A percentile compares a stretch with the other conserved stretches of the same genome.
Conservation (phyloP, 306 rosid species). For the Vigna radiata region DNA sequence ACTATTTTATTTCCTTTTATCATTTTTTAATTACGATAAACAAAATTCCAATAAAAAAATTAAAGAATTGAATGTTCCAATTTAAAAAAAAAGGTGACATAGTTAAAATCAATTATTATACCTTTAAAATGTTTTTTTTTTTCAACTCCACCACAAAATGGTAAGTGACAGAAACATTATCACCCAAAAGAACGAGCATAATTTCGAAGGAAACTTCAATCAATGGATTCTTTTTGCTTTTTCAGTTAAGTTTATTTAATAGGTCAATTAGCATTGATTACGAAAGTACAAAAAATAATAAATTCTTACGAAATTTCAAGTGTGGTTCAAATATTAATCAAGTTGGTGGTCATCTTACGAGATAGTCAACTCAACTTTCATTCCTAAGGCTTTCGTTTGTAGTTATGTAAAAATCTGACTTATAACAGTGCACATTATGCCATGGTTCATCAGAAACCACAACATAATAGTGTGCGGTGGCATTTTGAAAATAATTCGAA, state of each 20-base stretch:
- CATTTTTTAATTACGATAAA: too few relatives aligned
- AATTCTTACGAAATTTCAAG: background rate
- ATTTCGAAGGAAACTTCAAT: background rate
- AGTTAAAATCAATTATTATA: too few relatives aligned
- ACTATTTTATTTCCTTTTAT: too few relatives aligned
- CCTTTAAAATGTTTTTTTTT: background rate
- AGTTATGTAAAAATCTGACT: too few relatives aligned
- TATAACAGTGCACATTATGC: too few relatives aligned
- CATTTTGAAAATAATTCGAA: too few relatives aligned
- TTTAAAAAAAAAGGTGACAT: too few relatives aligned
- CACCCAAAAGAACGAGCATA: background rate
- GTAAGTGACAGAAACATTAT: background rate
- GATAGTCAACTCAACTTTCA: conserved; percentile 2
- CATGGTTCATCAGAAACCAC: too few relatives aligned
- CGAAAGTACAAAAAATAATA: background rate
- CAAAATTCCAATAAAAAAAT: too few relatives aligned
- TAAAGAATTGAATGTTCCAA: too few relatives aligned
- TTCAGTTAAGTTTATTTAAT: background rate
- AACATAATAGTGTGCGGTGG: too few relatives aligned
- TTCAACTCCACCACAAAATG: background rate
- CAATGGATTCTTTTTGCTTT: background rate
- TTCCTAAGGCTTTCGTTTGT: background rate
- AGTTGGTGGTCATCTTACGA: background rate
- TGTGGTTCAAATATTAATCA: background rate
- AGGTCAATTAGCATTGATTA: background rate